Conservation (phyloP, 2,329 filamentous ascomycete genomes). For the Stagonosporopsis tanaceti region DNA sequence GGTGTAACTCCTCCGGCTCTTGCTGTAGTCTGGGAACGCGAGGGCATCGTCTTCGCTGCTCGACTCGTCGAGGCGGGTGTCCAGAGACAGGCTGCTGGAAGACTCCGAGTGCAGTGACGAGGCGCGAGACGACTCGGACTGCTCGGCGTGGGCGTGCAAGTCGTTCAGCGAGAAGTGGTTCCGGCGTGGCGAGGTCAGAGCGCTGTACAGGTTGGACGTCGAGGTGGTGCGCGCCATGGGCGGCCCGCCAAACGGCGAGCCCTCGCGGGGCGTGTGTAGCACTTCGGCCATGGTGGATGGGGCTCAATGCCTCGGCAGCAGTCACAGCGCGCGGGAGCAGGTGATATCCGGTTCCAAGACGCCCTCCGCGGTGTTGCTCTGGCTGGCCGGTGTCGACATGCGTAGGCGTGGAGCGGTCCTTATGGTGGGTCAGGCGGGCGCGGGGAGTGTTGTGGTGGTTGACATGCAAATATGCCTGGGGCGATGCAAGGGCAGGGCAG, state of each 20-base stretch:
- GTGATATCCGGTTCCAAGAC: constrained; percentile 33
- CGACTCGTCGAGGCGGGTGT: constrained; percentile 61
- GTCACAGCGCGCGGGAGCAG: constrained; percentile 26
- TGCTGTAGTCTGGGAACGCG: constrained; percentile 55
- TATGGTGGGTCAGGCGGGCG: constrained; percentile 16
- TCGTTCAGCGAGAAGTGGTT: constrained; percentile 48
- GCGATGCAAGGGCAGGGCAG: constrained; percentile 19
- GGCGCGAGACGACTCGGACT: constrained; percentile 50
- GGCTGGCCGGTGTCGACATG: constrained; percentile 43
- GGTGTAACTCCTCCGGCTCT: constrained; percentile 23
- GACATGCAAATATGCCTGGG: constrained; percentile 16
- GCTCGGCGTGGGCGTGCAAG: constrained; percentile 46
- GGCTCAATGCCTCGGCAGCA: constrained; percentile 34
- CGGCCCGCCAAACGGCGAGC: constrained; percentile 45
- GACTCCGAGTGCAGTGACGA: constrained; percentile 70
- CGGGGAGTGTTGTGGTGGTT: constrained; percentile 22
- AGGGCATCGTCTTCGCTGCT: constrained; percentile 54
- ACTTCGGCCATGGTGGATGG: constrained; percentile 51
- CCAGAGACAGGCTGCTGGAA: constrained; percentile 69
- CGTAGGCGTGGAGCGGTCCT: constrained; percentile 30
- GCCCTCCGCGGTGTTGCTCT: constrained; percentile 35
- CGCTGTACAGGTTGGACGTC: constrained; percentile 55
- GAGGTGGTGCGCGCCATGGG: constrained; percentile 52
- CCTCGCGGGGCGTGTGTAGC: constrained; percentile 34
- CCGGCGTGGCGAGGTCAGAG: constrained; percentile 42